Base-by-base conservation (phyloP, 176 grass and related monocot genomes). In the Tillandsia leiboldiana region DNA sequence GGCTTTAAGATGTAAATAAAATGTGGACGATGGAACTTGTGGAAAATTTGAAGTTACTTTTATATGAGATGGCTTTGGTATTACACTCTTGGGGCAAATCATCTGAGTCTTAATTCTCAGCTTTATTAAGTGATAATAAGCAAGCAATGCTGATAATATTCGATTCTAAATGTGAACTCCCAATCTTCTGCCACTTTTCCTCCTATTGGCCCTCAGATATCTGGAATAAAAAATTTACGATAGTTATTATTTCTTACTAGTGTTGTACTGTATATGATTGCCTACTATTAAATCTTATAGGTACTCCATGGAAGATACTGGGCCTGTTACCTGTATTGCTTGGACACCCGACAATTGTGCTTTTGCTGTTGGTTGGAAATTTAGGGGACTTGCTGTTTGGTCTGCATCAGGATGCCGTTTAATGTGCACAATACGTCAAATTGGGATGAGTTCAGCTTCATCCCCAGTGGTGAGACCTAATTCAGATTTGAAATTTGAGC, bases 341-440 rank as follows among this genome's bases (percentile, higher is more conserved):
- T 97, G 93, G 93, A 92, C 89, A 15, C 93, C 86, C 83, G 93
- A 92, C 71, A 92, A 92, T 85, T 87, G 86, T 72, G 93, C 93
- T 85, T 97, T 97, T 80, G 86, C 89, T 66, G 88, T 97, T 78
- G 93, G 93, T 27, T 97, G 89, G 93, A 90, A 87, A 81, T 90
- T 83, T 84, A 89, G 93, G 72, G 93, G 93, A 58, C 83, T 97
- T 83, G 84, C 89, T 70, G 93, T 97, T 50, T 97, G 93, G 93
- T 97, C 93, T 73, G 79, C 86, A 53, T 97, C 93, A 76, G 93
- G 93, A 71, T 97, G 93, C 61, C 88, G 89, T 33, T 75, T 97
- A 53, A 97, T 97, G 93, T 97, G 93, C 80, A 97, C 93, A 53
- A 80, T 91, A 68, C 93, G 93, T 61, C 93, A 97, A 78, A 87